Evolutionary conservation across 768 basidiomycete species (phyloP), one percentile per base, ranked within the genome.

Genomic region (Boletus rufocinnamomeus): DNA sequence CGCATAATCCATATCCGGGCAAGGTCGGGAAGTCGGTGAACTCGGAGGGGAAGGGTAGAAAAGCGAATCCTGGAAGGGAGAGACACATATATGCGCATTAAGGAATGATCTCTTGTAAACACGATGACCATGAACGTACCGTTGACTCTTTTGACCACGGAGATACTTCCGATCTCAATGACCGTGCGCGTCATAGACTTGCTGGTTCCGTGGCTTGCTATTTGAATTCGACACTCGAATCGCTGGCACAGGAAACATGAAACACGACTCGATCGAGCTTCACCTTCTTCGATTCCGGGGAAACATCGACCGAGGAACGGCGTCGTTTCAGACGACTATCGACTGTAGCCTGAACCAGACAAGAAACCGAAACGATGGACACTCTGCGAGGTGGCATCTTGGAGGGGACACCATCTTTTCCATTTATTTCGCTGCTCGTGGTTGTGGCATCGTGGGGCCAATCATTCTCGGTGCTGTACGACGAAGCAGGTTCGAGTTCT

Each of bases 181-280:
- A 79, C 19, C 65, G 68, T 0, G 78, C 79, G 27, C 77, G 73
- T 40, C 80, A 72, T 13, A 79, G 21, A 54, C 79, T 80, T 0
- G 78, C 80, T 23, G 77, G 74, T 6, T 66, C 61, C 28, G 60
- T 71, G 4, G 76, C 73, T 21, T 66, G 54, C 21, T 66, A 73
- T 37, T 28, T 48, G 14, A 49, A 37, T 47, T 50, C 50, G 28
- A 27, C 32, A n/a, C 27, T 54, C 35, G 43, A 17, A 1, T 52
- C n/a, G 17, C 50, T 56, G 28, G 48, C 25, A 6, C 52, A 35
- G 7, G 53, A 50, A 3, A 58, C 21, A 40, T 40, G 51, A 8
- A 58, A 58, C 10, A 45, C 8, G 10, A 28, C 30, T 35, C 37
- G 50, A 25, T 64, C 58, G 17, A 62, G 54, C 44, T 67, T 72